Conservation (phyloP, 169 alveolate species). For the Cryptosporidium bovis region DNA sequence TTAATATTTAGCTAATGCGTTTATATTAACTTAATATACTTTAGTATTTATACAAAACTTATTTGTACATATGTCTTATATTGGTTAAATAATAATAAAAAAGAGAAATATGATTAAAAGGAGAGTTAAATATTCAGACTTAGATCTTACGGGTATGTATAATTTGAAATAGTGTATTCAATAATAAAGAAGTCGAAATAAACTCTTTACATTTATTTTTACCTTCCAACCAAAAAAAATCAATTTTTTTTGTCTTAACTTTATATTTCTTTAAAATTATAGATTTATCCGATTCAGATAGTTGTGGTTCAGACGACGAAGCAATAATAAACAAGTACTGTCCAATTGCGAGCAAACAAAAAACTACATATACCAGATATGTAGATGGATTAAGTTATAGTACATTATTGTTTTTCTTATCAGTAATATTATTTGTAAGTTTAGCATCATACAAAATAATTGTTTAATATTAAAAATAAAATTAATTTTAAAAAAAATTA, state of each 20-base stretch:
- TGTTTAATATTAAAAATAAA: background rate
- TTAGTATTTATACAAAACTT: too few relatives aligned
- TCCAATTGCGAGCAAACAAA: conserved; percentile 54
- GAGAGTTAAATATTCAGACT: conserved; percentile 23
- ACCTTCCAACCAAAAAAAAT: background rate
- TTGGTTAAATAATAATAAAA: background rate
- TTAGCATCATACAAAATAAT: background rate
- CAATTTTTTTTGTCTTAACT: background rate
- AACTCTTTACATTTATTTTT: too few relatives aligned
- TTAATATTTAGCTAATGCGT: too few relatives aligned
- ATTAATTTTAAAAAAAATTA: background rate
- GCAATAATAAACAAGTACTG: conserved; percentile 52
- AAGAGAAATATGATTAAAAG: conserved; percentile 30
- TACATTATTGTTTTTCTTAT: conserved; percentile 24
- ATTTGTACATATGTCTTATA: too few relatives aligned
- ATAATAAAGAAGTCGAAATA: background rate
- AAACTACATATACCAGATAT: conserved; percentile 25
- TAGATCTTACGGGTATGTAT: conserved; percentile 57
- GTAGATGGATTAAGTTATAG: conserved; percentile 49
- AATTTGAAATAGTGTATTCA: background rate
- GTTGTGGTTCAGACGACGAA: conserved; percentile 67
- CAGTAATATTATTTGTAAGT: conserved; percentile 63
- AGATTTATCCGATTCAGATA: conserved; percentile 62
- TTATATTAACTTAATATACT: too few relatives aligned
- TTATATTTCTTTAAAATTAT: background rate